phyloP scores from a whole-genome alignment of 208 protist genomes.

The Acanthamoeba healyi region DNA sequence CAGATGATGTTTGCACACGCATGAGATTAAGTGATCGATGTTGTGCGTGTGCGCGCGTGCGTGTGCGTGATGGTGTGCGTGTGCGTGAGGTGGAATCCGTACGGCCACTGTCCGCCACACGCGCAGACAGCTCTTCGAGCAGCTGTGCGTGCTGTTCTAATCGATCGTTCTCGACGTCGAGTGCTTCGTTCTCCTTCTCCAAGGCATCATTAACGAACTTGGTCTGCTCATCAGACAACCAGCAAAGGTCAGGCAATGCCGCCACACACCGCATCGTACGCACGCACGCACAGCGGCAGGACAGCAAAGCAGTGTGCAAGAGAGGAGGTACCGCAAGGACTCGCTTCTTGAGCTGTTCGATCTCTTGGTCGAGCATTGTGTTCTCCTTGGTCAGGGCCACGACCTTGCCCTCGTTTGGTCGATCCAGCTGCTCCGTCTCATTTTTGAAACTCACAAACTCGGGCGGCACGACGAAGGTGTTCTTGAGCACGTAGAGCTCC shows the following conservation, averaged over 20 bases:
- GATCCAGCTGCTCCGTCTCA: background rate
- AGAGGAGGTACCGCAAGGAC: conserved; percentile 1
- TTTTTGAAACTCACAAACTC: background rate
- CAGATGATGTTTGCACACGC: background rate
- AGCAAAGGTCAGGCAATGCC: background rate
- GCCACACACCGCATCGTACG: too few relatives aligned
- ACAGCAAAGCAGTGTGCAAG: background rate
- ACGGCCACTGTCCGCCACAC: conserved; percentile 1
- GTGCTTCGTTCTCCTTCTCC: conserved; percentile 26
- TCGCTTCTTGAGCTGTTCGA: conserved; percentile 42
- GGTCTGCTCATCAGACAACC: background rate
- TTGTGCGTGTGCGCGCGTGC: too few relatives aligned
- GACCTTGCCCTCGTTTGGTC: background rate
- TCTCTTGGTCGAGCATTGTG: background rate
- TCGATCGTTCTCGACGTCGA: conserved; percentile 4
- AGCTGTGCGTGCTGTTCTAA: conserved; percentile 34
- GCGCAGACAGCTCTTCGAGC: background rate
- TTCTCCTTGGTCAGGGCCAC: background rate
- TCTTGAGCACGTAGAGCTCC: conserved; percentile 70
- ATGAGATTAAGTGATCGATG: too few relatives aligned
- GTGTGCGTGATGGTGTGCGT: too few relatives aligned
- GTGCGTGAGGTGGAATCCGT: background rate
- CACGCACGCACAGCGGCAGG: background rate
- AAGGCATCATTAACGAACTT: conserved; percentile 42
- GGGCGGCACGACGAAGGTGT: conserved; percentile 67